Percentiles rank a stretch among this genome's conserved stretches.
Evolutionary conservation across 495 filamentous ascomycete genomes (phyloP).

Genomic region (Letharia columbiana): DNA sequence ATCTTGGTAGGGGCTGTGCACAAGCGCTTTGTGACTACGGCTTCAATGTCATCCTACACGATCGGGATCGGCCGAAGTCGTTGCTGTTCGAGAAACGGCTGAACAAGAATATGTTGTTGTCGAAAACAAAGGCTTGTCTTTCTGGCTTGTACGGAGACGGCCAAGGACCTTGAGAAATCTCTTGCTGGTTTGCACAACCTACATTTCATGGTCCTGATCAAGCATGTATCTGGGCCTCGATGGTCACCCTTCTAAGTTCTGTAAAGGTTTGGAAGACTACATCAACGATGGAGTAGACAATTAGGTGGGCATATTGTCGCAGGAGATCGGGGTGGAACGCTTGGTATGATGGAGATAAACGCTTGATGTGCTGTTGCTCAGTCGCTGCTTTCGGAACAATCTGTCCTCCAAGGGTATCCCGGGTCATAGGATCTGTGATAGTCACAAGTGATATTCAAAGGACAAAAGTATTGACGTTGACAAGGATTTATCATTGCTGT

Average conservation of each 20-base stretch:
- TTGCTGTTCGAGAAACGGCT: neutral
- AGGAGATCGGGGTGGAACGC: neutral
- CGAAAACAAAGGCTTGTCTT: neutral
- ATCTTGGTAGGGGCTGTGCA: neutral
- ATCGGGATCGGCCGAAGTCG: neutral
- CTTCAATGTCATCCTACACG: neutral
- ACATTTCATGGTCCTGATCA: neutral
- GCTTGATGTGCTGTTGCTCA: neutral
- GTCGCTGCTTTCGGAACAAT: neutral
- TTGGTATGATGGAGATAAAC: neutral
- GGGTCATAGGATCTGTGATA: neutral
- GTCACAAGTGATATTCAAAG: neutral
- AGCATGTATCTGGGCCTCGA: neutral
- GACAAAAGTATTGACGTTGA: neutral
- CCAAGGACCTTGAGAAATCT: neutral
- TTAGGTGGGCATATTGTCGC: neutral
- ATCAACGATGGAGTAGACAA: neutral
- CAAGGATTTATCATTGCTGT: neutral
- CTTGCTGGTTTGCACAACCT: neutral
- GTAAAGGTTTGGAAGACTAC: neutral
- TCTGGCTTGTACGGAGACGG: too few relatives aligned
- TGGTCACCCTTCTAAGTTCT: neutral
- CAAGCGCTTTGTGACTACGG: neutral
- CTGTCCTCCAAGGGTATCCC: neutral
- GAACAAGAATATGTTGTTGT: neutral